phyloP scores from a whole-genome alignment of 2,329 filamentous ascomycete species.

The Venturiaceae sp. region DNA sequence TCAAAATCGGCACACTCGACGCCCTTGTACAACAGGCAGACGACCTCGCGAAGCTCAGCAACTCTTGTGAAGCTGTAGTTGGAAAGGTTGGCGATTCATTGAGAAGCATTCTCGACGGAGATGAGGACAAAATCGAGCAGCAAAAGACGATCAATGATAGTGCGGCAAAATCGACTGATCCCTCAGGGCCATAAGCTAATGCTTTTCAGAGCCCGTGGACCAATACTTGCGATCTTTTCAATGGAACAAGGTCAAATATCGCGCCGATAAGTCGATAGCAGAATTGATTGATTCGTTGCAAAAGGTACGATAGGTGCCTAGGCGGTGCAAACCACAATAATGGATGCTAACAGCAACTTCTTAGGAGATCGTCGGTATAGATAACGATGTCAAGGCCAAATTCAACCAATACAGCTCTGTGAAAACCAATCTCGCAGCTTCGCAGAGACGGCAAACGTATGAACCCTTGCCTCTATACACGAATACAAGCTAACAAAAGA shows the following conservation, averaged over 20 bases:
- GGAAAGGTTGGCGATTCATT: constrained; percentile 82
- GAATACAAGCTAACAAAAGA: not conserved
- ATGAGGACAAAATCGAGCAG: constrained; percentile 70
- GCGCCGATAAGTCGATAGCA: constrained; percentile 78
- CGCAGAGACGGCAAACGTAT: constrained; percentile 83
- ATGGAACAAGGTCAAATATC: constrained; percentile 98
- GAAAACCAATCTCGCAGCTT: constrained; percentile 70
- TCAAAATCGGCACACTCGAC: constrained; percentile 97
- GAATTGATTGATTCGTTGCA: constrained; percentile 83
- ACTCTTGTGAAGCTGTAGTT: constrained; percentile 70
- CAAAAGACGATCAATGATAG: constrained; percentile 94
- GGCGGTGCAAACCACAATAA: not conserved
- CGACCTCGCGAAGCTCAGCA: constrained; percentile 81
- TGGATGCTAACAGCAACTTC: not conserved
- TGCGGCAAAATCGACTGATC: constrained; percentile 38
- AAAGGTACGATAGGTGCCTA: constrained; percentile 49
- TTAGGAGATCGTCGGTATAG: constrained; percentile 80
- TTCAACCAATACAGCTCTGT: constrained; percentile 89
- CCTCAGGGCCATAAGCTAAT: not conserved
- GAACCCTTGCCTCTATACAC: constrained; percentile 18
- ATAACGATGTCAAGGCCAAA: constrained; percentile 93
- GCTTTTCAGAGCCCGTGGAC: constrained; percentile 72
- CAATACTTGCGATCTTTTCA: constrained; percentile 81
- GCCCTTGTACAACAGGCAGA: constrained; percentile 93
- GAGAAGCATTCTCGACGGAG: constrained; percentile 70